phyloP scores from a whole-genome alignment of 208 protist species.

The Naegleria gruberi region DNA sequence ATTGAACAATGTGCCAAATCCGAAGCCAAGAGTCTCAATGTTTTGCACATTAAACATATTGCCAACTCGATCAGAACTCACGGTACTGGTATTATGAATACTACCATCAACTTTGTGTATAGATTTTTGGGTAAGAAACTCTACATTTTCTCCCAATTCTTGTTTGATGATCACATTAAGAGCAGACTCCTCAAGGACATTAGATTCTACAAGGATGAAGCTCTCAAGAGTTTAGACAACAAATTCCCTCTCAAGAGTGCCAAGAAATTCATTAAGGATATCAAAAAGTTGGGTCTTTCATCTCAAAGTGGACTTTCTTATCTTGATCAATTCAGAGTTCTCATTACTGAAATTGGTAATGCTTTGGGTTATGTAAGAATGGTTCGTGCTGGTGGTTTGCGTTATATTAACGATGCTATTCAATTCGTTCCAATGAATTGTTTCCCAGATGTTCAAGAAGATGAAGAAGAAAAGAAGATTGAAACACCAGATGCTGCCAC shows the following conservation, averaged over 20 bases:
- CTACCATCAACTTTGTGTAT: slow-evolving; percentile 93
- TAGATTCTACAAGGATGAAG: slow-evolving; percentile 53
- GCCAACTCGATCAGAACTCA: slow-evolving; percentile 92
- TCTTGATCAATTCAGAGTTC: slow-evolving; percentile 77
- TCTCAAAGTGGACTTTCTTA: slow-evolving; percentile 63
- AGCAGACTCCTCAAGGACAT: slow-evolving; percentile 40
- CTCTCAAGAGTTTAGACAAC: slow-evolving; percentile 42
- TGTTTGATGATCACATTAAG: slow-evolving; percentile 94
- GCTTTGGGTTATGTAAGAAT: slow-evolving; percentile 93
- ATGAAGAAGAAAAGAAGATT: slow-evolving; percentile 30
- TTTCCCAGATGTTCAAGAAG: slow-evolving; percentile 33
- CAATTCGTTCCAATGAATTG: slow-evolving; percentile 62
- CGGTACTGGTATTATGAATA: slow-evolving; percentile 96
- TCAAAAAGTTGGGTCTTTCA: slow-evolving; percentile 72
- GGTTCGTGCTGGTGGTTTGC: slow-evolving; percentile 73
- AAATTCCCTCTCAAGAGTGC: slow-evolving; percentile 77
- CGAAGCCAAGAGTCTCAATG: slow-evolving; percentile 81
- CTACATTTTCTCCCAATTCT: slow-evolving; percentile 83
- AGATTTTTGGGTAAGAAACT: slow-evolving; percentile 86
- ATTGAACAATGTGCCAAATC: slow-evolving; percentile 65
- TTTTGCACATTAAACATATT: slow-evolving; percentile 87
- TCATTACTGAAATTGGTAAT: slow-evolving; percentile 96
- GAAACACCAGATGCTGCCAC: slow-evolving; percentile 20
- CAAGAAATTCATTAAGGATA: slow-evolving; percentile 77
- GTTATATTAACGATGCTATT: slow-evolving; percentile 72